Evolutionary conservation across 257 asterid genomes (phyloP), one percentile per base, ranked within the genome.

Genomic region (Solanum peruvianum): DNA sequence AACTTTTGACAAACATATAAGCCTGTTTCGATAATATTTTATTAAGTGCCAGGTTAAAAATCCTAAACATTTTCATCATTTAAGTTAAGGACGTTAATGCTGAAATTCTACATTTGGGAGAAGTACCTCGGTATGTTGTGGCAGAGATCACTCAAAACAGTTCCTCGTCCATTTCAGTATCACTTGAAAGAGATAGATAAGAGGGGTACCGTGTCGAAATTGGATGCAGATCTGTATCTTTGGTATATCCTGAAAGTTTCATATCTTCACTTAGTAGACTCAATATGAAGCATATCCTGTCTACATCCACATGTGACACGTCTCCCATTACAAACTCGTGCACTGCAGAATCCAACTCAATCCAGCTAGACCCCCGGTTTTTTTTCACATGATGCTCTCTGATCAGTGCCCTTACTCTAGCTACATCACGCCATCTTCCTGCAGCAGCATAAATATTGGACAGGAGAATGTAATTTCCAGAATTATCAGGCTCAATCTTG

Each of bases 401-500:
- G 18, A 84, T 29, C n/a, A 89, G 29, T 75, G 82, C 47, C 72
- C 86, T 71, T 71, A 83, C 56, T 33, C 87, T 86, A 67, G 86
- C 69, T 52, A 86, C 86, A 73, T 86, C 89, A 35, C 3, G 20
- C 89, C 72, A 87, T 35, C 85, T 84, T 18, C 75, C 85, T 64
- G 33, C 78, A 75, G 58, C 84, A 83, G 84, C 76, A 76, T 86
- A 87, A 41, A 62, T 83, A 71, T 78, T 85, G 27, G 75, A 87
- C 49, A 66, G 44, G 56, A 70, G 89, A 64, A 39, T 37, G 49
- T 83, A 88, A 76, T 84, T 47, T 31, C 87, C 84, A 9, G 86
- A 89, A 62, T 76, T 87, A 52, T 86, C 85, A 73, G 87, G 89
- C 70, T 87, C 89, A 66, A 87, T 87, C 83, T 37, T 75, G 58